Conservation (phyloP, 73 alveolate species). For the Tetrahymena thermophila region DNA sequence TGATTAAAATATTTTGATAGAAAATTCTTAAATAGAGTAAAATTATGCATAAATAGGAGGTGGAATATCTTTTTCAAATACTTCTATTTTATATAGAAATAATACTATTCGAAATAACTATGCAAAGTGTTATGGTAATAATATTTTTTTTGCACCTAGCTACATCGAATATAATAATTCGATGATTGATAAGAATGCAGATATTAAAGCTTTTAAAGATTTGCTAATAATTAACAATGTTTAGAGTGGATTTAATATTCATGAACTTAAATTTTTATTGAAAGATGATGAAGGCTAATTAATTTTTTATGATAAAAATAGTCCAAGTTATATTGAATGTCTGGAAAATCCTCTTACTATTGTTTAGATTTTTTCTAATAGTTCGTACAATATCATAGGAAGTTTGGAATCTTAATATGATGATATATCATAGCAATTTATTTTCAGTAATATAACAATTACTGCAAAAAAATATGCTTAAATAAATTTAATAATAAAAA, state of each 20-base stretch:
- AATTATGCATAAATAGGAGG: not conserved
- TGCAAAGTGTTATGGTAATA: not conserved
- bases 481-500: no score
- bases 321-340: no score
- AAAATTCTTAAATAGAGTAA: not conserved
- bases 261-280: no score
- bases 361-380: not conserved
- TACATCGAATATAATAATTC: not conserved
- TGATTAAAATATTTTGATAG: no score
- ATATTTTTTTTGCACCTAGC: not conserved
- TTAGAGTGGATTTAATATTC: not conserved
- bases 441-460: not conserved
- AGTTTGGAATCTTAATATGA: not conserved
- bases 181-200: not conserved
- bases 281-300: not conserved
- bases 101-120: no score
- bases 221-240: not conserved
- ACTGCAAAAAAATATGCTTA: not conserved
- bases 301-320: no score
- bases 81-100: no score
- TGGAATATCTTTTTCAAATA: not conserved
- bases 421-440: not conserved
- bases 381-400: not conserved
- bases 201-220: not conserved
- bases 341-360: not conserved